Evolutionary conservation across 129 eudicot species (phyloP).

Genomic region (Arctium lappa): DNA sequence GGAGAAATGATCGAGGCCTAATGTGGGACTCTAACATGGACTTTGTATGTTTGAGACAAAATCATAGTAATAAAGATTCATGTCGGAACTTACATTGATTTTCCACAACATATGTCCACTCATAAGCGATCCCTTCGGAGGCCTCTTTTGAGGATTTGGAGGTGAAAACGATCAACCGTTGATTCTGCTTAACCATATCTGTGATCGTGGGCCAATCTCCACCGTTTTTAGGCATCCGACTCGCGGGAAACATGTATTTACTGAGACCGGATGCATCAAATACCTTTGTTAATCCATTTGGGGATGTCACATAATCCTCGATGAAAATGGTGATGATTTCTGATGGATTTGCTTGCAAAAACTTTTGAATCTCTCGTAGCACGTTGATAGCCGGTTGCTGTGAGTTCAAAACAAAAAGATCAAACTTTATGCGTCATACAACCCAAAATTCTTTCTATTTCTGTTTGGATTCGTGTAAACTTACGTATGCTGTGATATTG

Average conservation of each 20-base stretch:
- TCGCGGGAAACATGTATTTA: constrained; percentile 65
- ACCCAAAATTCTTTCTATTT: neutral
- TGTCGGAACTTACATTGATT: constrained; percentile 71
- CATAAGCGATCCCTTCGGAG: constrained; percentile 77
- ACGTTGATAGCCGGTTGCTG: constrained; percentile 91
- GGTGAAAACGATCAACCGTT: constrained; percentile 79
- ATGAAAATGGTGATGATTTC: constrained; percentile 88
- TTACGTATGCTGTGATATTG: constrained; percentile 86
- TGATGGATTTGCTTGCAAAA: constrained; percentile 65
- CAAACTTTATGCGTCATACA: neutral
- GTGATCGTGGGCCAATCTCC: constrained; percentile 90
- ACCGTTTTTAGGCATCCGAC: constrained; percentile 83
- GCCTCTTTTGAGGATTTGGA: constrained; percentile 67
- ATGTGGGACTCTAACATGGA: neutral
- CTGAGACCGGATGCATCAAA: constrained; percentile 76
- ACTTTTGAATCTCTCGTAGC: constrained; percentile 60
- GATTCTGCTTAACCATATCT: constrained; percentile 78
- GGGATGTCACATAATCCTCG: constrained; percentile 73
- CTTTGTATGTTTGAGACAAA: no score
- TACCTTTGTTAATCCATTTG: constrained; percentile 68
- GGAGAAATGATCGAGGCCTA: neutral
- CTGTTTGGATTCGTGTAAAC: constrained; percentile 17
- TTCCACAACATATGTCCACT: constrained; percentile 88
- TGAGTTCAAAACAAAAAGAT: neutral
- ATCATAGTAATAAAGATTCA: neutral